Percentiles rank a stretch among this genome's conserved stretches.
These are phyloP conservation scores for Borovskyia barvae DNA, from an alignment of 208 protist species.

Conservation along the genomic window DNA sequence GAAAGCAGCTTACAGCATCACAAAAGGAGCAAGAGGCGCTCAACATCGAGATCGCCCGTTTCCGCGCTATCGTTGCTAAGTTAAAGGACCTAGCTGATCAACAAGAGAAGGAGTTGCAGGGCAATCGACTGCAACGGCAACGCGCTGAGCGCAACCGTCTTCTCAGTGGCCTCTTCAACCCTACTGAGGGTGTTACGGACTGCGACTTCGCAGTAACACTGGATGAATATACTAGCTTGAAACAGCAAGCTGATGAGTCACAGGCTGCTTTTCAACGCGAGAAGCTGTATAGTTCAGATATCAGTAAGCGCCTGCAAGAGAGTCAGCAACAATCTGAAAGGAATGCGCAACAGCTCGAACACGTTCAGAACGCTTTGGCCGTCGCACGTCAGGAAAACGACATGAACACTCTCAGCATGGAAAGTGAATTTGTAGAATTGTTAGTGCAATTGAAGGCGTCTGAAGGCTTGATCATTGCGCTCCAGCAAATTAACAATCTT, in stretches of 20 bases:
- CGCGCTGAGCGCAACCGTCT: slow-evolving; percentile 31
- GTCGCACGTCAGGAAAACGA: not conserved
- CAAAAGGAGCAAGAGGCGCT: slow-evolving; percentile 46
- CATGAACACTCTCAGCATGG: slow-evolving; percentile 8
- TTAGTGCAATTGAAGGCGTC: slow-evolving; percentile 23
- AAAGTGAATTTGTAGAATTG: slow-evolving; percentile 24
- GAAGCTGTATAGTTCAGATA: slow-evolving; percentile 11
- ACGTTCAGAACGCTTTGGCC: slow-evolving; percentile 15
- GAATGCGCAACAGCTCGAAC: slow-evolving; percentile 1
- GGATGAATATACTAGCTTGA: slow-evolving; percentile 15
- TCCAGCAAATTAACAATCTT: not conserved
- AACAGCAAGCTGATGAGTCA: slow-evolving; percentile 5
- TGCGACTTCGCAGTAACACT: slow-evolving; percentile 23
- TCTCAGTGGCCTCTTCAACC: slow-evolving; percentile 15
- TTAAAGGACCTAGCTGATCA: slow-evolving; percentile 42
- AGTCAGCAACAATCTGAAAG: slow-evolving; percentile 16
- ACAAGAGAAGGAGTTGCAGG: slow-evolving; percentile 34
- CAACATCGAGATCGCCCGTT: slow-evolving; percentile 26
- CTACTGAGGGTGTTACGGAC: not conserved
- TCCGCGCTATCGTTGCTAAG: slow-evolving; percentile 47
- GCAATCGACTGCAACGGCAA: slow-evolving; percentile 24
- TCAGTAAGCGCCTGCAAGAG: slow-evolving; percentile 9
- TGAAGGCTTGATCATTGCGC: not conserved
- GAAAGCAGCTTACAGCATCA: slow-evolving; percentile 34
- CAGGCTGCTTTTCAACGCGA: slow-evolving; percentile 22